Conservation (phyloP, 2,329 filamentous ascomycete genomes). For the Ophiostoma triangulosporum region DNA sequence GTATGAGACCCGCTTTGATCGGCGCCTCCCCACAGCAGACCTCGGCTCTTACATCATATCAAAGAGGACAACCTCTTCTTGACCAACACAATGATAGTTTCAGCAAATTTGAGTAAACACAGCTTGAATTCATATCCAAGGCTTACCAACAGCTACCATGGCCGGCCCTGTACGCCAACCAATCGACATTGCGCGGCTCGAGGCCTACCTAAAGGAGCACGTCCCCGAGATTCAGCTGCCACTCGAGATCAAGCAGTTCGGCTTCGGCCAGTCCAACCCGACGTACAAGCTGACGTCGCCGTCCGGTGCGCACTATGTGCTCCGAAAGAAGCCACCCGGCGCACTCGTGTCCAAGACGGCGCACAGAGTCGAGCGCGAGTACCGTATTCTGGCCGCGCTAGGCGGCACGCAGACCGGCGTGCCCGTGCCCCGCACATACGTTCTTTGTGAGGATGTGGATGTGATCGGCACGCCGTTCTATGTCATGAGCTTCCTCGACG, state of each 20-base stretch:
- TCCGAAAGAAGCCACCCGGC: conserved; percentile 97
- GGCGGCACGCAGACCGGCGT: conserved; percentile 52
- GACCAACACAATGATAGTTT: too few species aligned
- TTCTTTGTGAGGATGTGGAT: conserved; percentile 68
- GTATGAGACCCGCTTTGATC: not conserved
- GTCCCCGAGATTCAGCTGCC: conserved; percentile 78
- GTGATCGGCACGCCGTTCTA: conserved; percentile 90
- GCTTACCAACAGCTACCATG: conserved; percentile 37
- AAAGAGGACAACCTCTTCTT: too few species aligned
- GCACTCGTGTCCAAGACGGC: conserved; percentile 84
- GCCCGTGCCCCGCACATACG: conserved; percentile 70
- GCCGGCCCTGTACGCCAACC: conserved; percentile 81
- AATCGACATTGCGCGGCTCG: conserved; percentile 68
- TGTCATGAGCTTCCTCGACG: conserved; percentile 91
- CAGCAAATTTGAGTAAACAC: too few species aligned
- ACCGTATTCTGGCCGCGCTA: conserved; percentile 76
- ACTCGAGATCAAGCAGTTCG: conserved; percentile 88
- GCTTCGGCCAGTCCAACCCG: conserved; percentile 93
- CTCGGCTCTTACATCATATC: not conserved
- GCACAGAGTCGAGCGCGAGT: conserved; percentile 93
- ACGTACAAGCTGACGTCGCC: conserved; percentile 80
- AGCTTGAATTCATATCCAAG: not conserved
- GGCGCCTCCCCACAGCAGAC: not conserved
- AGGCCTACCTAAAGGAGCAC: conserved; percentile 61
- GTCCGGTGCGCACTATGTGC: conserved; percentile 60